These are phyloP conservation scores for Leccinum olivaceopallidum DNA, from an alignment of 768 basidiomycete species.

Conservation along the genomic window DNA sequence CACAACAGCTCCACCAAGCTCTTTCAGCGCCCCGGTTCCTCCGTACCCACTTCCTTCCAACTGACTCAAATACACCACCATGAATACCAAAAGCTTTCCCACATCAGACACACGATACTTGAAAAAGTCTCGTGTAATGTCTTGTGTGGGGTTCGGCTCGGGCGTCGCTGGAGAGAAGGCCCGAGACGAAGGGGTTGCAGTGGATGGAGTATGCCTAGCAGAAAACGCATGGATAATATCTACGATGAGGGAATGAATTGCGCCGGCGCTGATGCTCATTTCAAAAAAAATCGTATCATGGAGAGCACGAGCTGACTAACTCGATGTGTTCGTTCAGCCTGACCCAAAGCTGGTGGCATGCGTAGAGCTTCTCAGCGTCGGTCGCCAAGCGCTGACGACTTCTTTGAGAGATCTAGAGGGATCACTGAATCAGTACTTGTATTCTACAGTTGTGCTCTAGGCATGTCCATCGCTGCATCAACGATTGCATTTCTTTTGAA, in stretches of 20 bases:
- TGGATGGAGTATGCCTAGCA: constrained; percentile 34
- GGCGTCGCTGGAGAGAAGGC: constrained; percentile 34
- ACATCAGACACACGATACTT: constrained; percentile 64
- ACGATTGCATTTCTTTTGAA: not conserved
- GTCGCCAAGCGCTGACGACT: constrained; percentile 72
- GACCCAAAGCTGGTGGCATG: constrained; percentile 81
- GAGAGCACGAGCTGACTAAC: constrained; percentile 38
- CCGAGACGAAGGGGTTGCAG: constrained; percentile 15
- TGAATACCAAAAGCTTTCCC: constrained; percentile 64
- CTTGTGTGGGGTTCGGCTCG: constrained; percentile 59
- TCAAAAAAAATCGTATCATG: not conserved
- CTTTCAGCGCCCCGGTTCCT: constrained; percentile 31
- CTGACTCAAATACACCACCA: constrained; percentile 37
- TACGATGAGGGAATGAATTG: constrained; percentile 63
- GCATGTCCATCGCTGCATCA: not conserved
- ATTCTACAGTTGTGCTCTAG: not conserved
- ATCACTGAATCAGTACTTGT: constrained; percentile 4
- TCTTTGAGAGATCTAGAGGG: constrained; percentile 71
- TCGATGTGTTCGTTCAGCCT: constrained; percentile 65
- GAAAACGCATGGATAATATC: constrained; percentile 73
- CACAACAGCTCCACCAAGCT: constrained; percentile 50
- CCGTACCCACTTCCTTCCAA: constrained; percentile 27
- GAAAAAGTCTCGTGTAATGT: constrained; percentile 85
- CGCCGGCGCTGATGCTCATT: constrained; percentile 44
- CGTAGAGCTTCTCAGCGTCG: constrained; percentile 87